A percentile compares a stretch with the other conserved stretches of the same genome.
Evolutionary conservation across 2,329 filamentous ascomycete species (phyloP).

Genomic region (Venturia pyrina): DNA sequence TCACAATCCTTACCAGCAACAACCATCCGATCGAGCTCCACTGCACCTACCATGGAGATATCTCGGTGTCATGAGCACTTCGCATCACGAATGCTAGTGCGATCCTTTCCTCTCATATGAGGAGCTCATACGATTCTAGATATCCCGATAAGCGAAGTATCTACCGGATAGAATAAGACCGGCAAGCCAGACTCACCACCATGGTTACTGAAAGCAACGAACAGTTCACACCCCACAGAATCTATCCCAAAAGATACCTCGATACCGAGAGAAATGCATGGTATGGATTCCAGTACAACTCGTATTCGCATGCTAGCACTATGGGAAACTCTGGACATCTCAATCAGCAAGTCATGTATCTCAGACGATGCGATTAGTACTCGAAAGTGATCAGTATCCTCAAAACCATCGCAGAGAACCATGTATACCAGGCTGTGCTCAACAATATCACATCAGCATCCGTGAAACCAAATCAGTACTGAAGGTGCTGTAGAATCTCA

Average conservation of each 20-base stretch:
- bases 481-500: background rate
- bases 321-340: background rate
- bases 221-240: background rate
- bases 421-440: background rate
- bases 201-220: background rate
- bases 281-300: background rate
- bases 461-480: background rate
- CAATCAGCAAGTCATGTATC: background rate
- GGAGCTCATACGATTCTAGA: too few relatives aligned
- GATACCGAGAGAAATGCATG: background rate
- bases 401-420: background rate
- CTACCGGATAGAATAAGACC: too few relatives aligned
- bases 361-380: background rate
- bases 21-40: too few relatives aligned
- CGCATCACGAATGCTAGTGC: too few relatives aligned
- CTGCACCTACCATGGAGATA: too few relatives aligned
- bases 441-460: background rate
- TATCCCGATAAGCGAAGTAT: too few relatives aligned
- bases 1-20: too few relatives aligned
- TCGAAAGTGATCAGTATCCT: background rate
- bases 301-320: background rate
- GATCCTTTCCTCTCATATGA: too few relatives aligned
- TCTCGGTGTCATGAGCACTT: too few relatives aligned
- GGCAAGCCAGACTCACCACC: too few relatives aligned
- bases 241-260: background rate